Conservation (phyloP, 148 eudicot species). For the Suaeda aralocaspica region DNA sequence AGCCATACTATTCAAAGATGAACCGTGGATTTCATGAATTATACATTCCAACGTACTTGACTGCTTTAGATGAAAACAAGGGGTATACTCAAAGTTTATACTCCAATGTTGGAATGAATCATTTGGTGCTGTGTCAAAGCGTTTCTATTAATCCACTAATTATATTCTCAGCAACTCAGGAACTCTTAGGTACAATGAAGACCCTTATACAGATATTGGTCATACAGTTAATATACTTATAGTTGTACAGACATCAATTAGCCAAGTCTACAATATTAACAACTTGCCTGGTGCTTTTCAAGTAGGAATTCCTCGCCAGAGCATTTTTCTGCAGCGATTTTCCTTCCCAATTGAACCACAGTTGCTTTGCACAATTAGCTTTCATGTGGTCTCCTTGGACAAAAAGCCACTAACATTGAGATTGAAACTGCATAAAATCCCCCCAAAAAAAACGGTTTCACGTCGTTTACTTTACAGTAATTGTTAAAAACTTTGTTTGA, state of each 20-base stretch:
- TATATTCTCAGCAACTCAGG: not conserved
- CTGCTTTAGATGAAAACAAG: too few species aligned
- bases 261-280: slow-evolving; percentile 11
- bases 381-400: not conserved
- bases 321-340: not conserved
- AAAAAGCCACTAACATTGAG: not conserved
- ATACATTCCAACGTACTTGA: too few species aligned
- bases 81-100: too few species aligned
- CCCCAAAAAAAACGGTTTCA: slow-evolving; percentile 7
- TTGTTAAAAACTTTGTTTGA: too few species aligned
- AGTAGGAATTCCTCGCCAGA: too few species aligned
- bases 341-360: not conserved
- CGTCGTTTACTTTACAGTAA: too few species aligned
- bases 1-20: too few species aligned
- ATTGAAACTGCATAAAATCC: slow-evolving; percentile 2
- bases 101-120: too few species aligned
- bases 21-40: too few species aligned
- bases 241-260: not conserved
- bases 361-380: not conserved
- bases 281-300: too few species aligned
- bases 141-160: too few species aligned
- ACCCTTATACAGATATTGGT: not conserved
- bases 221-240: not conserved
- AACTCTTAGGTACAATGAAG: not conserved
- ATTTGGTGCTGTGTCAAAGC: too few species aligned